phyloP scores from a whole-genome alignment of 179 eudicot species.

The Pouteria campechiana region DNA sequence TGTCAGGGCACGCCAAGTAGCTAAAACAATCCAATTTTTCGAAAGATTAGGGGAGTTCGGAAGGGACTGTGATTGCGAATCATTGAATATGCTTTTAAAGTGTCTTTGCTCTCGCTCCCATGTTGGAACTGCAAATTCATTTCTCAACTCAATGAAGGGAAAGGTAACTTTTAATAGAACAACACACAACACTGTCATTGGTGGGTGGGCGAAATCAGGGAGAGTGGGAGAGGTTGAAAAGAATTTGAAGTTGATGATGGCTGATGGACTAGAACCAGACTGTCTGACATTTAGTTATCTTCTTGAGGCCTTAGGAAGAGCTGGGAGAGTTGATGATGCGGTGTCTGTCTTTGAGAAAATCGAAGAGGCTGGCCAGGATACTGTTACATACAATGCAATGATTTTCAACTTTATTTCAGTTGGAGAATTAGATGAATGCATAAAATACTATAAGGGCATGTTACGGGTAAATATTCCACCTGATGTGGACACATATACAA shows the following conservation, averaged over 20 bases:
- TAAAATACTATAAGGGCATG: constrained; percentile 50
- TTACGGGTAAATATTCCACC: constrained; percentile 36
- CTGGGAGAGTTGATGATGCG: constrained; percentile 56
- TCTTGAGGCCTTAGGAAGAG: constrained; percentile 76
- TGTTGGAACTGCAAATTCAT: constrained; percentile 47
- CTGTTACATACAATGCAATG: constrained; percentile 63
- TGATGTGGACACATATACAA: constrained; percentile 44
- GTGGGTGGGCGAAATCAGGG: constrained; percentile 72
- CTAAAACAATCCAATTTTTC: constrained; percentile 52
- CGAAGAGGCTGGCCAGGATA: constrained; percentile 38
- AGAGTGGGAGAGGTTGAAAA: constrained; percentile 58
- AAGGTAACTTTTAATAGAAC: constrained; percentile 29
- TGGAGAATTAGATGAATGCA: constrained; percentile 46
- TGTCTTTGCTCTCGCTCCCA: constrained; percentile 53
- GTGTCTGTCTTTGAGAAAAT: constrained; percentile 44
- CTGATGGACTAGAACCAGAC: constrained; percentile 55
- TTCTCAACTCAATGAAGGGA: constrained; percentile 52
- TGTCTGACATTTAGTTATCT: constrained; percentile 53
- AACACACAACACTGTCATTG: constrained; percentile 50
- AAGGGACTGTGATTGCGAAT: constrained; percentile 31
- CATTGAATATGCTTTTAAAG: constrained; percentile 47
- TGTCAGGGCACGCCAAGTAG: constrained; percentile 35
- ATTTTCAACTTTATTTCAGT: constrained; percentile 40
- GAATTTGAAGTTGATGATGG: constrained; percentile 55
- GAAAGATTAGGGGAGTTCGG: constrained; percentile 46